A percentile compares a stretch with the other conserved stretches of the same genome.
phyloP scores from a whole-genome alignment of 352 stramenopile species.

The Pythium aquatile region DNA sequence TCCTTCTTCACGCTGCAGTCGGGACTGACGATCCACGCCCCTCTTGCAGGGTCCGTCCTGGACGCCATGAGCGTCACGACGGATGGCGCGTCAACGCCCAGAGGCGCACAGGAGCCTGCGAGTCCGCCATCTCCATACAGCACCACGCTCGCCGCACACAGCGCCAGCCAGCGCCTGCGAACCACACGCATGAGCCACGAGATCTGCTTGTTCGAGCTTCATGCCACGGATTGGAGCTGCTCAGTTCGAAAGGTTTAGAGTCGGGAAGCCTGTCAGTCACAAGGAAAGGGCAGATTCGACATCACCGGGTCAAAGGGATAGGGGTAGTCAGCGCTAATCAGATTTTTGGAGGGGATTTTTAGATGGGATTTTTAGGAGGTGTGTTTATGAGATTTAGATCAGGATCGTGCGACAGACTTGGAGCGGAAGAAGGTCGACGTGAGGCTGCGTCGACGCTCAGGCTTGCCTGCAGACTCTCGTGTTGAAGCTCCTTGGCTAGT shows the following conservation, averaged over 20 bases:
- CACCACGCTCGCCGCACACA: not conserved
- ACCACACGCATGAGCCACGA: not conserved
- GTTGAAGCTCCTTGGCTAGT: not conserved
- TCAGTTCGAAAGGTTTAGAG: not conserved
- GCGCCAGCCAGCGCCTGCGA: not conserved
- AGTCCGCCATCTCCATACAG: not conserved
- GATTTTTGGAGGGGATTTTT: not conserved
- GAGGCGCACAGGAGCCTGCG: not conserved
- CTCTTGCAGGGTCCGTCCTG: not conserved
- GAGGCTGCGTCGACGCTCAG: not conserved
- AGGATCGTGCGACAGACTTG: constrained; percentile 4
- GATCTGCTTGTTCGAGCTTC: not conserved
- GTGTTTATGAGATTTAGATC: not conserved
- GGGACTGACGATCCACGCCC: not conserved
- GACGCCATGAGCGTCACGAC: not conserved
- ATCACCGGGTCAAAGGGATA: not conserved
- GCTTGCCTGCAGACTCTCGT: not conserved
- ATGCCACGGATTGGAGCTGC: not conserved
- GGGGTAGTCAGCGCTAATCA: not conserved
- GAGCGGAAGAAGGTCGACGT: constrained; percentile 8
- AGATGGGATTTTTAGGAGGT: not conserved
- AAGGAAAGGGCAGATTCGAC: not conserved
- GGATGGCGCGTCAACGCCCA: not conserved
- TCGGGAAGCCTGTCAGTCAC: not conserved
- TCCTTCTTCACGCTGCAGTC: not conserved